Evolutionary conservation across 2,329 filamentous ascomycete genomes (phyloP).

Genomic region (Salinomyces thailandicus): DNA sequence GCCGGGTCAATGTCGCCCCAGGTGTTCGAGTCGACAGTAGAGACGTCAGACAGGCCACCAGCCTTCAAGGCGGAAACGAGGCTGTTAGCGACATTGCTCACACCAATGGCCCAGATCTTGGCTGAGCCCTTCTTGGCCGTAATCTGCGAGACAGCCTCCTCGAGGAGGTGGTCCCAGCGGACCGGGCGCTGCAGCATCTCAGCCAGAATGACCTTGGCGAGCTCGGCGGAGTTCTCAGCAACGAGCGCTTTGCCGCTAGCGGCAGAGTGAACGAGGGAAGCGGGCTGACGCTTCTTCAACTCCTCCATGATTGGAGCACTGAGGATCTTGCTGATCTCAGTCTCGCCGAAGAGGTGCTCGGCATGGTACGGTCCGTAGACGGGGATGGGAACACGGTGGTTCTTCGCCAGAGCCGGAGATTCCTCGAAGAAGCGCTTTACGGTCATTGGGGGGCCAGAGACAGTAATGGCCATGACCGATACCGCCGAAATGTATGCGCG

Average conservation of each 20-base stretch:
- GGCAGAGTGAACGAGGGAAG: conserved; percentile 38
- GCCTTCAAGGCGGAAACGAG: conserved; percentile 45
- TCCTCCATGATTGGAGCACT: conserved; percentile 29
- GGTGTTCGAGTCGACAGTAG: conserved; percentile 34
- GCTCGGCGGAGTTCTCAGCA: conserved; percentile 36
- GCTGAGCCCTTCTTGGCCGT: conserved; percentile 32
- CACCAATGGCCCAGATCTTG: conserved; percentile 40
- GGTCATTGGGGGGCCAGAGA: conserved; percentile 48
- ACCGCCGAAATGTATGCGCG: conserved; percentile 50
- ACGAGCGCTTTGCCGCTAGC: conserved; percentile 36
- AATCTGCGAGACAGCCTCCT: conserved; percentile 39
- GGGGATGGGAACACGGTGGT: conserved; percentile 43
- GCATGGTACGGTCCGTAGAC: conserved; percentile 52
- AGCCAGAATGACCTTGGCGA: conserved; percentile 32
- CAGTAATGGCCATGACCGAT: conserved; percentile 48
- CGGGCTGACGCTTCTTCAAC: conserved; percentile 33
- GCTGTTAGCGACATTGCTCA: conserved; percentile 45
- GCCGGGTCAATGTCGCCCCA: conserved; percentile 29
- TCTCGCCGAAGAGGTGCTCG: conserved; percentile 42
- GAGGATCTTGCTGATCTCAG: conserved; percentile 44
- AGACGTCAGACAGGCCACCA: conserved; percentile 36
- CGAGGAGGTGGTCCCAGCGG: conserved; percentile 40
- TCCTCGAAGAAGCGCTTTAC: conserved; percentile 43
- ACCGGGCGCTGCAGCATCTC: conserved; percentile 40
- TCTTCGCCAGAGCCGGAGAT: conserved; percentile 37